Conservation (phyloP, 2,329 filamentous ascomycete genomes). For the Penicillium palitans region DNA sequence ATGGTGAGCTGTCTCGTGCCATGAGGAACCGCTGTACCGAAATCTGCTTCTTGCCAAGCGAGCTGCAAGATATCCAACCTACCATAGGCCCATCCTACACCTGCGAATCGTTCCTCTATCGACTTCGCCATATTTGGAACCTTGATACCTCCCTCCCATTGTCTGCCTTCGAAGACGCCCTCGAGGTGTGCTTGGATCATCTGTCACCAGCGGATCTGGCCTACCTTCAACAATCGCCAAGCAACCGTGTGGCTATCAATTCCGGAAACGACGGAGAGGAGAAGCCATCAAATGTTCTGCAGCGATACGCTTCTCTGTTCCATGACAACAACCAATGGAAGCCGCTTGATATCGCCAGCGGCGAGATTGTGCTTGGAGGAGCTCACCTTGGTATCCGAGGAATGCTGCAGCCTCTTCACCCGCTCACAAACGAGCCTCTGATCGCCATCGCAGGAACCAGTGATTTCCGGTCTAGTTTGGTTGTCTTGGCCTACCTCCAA, state of each 20-base stretch:
- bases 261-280: slow-evolving; percentile 10
- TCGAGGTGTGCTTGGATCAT: slow-evolving; percentile 41
- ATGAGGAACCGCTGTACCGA: slow-evolving; percentile 96
- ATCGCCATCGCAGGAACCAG: slow-evolving; percentile 29
- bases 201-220: slow-evolving; percentile 37
- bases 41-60: slow-evolving; percentile 66
- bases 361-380: slow-evolving; percentile 27
- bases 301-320: slow-evolving; percentile 36
- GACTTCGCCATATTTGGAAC: slow-evolving; percentile 39
- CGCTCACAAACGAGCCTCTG: slow-evolving; percentile 43
- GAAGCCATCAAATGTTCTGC: slow-evolving; percentile 23
- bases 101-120: slow-evolving; percentile 42
- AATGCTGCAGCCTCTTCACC: slow-evolving; percentile 38
- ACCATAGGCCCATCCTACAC: slow-evolving; percentile 37
- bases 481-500: slow-evolving; percentile 37
- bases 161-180: slow-evolving; percentile 17
- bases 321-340: slow-evolving; percentile 34
- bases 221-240: slow-evolving; percentile 34
- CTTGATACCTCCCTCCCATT: slow-evolving; percentile 15
- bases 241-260: slow-evolving; percentile 22
- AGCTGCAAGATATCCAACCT: slow-evolving; percentile 21
- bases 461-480: slow-evolving; percentile 25
- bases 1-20: slow-evolving; percentile 90
- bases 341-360: slow-evolving; percentile 25
- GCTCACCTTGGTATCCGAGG: slow-evolving; percentile 30